Evolutionary conservation across 495 filamentous ascomycete species (phyloP).

Genomic region (Talaromyces adpressus): DNA sequence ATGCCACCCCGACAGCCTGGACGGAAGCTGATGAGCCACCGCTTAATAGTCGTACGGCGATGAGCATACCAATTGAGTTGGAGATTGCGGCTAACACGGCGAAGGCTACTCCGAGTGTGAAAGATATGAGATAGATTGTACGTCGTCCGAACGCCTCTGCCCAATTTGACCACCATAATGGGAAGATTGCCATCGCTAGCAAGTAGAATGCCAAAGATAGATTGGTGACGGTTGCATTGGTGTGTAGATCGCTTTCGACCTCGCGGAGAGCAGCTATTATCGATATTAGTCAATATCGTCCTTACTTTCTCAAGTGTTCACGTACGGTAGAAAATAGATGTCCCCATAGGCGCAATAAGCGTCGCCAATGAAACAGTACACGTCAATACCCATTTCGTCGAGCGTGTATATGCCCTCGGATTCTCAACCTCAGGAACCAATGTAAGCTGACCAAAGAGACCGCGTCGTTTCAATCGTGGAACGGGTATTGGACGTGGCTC

Average conservation of each 20-base stretch:
- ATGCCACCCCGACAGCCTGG: conserved; percentile 5
- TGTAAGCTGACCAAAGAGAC: neutral
- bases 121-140: conserved; percentile 68
- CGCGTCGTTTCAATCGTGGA: conserved; percentile 1
- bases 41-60: conserved; percentile 65
- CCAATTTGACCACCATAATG: conserved; percentile 77
- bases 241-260: conserved; percentile 49
- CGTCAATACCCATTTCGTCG: conserved; percentile 69
- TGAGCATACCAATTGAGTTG: conserved; percentile 64
- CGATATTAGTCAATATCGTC: neutral
- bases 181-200: conserved; percentile 70
- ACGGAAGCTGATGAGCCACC: conserved; percentile 51
- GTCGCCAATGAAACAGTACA: conserved; percentile 58
- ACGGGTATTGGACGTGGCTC: conserved; percentile 4
- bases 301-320: too few relatives aligned
- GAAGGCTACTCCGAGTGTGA: conserved; percentile 60
- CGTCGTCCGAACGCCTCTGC: conserved; percentile 64
- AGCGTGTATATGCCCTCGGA: conserved; percentile 4
- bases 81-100: conserved; percentile 56
- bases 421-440: conserved; percentile 5
- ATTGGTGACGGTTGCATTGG: conserved; percentile 56
- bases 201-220: conserved; percentile 69
- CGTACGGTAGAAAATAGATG: conserved; percentile 67
- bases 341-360: conserved; percentile 67
- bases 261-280: conserved; percentile 51